Evolutionary conservation across 2,329 filamentous ascomycete species (phyloP), one percentile per base, ranked within the genome.

Genomic region (Elsinoe australis): DNA sequence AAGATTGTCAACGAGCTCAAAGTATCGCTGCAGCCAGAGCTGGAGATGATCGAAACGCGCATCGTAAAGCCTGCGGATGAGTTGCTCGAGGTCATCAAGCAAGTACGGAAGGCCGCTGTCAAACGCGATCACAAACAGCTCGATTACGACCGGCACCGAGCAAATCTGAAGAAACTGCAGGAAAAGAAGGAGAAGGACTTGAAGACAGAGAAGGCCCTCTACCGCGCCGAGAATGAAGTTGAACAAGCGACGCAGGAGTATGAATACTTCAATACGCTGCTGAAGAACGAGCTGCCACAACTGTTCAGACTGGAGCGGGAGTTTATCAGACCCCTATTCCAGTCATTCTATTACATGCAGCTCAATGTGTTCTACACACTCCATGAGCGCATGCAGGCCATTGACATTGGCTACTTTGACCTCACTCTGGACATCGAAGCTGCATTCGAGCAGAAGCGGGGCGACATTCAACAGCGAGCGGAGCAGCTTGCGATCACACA

Each of bases 321-420:
- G 66, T 96, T 98, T 65, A 98, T 98, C 66, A 83, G 87, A 57
- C 92, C 92, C 2, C 79, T 98, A 5, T 98, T 98, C 75, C 92
- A 96, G 66, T 94, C 87, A 7, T 98, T 98, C 71, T 98, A 98
- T 71, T 98, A 96, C 73, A 98, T 98, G 92, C 92, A 98, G 68
- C 79, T 98, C 55, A 98, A 98, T 67, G 87, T 98, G 55, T 98
- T 96, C 67, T 98, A 98, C 69, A 98, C 92, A 1, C 75, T 98
- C 47, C 92, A 98, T 65, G 90, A 96, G 68, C 87, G 83, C 69
- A 98, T 98, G 92, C 92, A 98, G 70, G 81, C 78, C 56, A 88
- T 94, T 65, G 89, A 96, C 61, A 98, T 98, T 62, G 88, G 88
- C 53, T 98, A 98, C 70, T 98, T 98, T 67, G 86, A 98, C 65